Base-by-base conservation (phyloP, 2,329 filamentous ascomycete species). In the Geoglossum cookeanum region DNA sequence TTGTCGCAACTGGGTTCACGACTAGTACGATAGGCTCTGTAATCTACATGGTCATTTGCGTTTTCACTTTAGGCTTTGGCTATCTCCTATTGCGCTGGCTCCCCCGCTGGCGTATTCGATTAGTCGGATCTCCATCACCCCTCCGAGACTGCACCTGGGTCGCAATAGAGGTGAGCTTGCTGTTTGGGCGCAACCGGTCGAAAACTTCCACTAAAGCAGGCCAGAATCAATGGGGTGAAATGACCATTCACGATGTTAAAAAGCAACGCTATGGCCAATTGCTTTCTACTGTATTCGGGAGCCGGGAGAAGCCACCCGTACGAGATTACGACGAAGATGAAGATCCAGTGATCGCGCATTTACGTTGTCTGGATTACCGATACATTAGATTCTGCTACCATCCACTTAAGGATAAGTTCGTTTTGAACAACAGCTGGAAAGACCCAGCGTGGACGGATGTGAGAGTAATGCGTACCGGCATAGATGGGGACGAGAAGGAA, bases 301-400 rank as follows among this genome's bases (percentile, higher is more conserved):
- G 77, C 1, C 72, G 77, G 0, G 79, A 81, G 57, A 88, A 87
- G 68, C 69, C 75, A 55, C 73, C 74, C 49, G 70, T 80, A 17
- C 79, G 81, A 58, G 79, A 81, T 27, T 85, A 92, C 57, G 78
- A 78, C 64, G 80, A 85, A 59, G 82, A 86, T 64, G 75, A 77
- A 58, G 88, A 94, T 64, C 88, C 88, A 1, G 77, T 92, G 29
- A 73, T 98, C 61, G 76, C 79, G 15, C 74, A 84, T 59, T 75
- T 98, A 17, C 81, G 84, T 30, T 85, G 83, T 56, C 73, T 98
- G 58, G 87, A 94, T 65, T 98, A 97, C 69, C 84, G 92, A 62
- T 97, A 98, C 66, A 84, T 98, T 61, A 85, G 88, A 55, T 89
- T 98, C 64, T 91, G 85, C 66, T 97, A 86, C 66, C 87, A 98